These are phyloP conservation scores for Arthrocladium fulminans DNA, from an alignment of 2,329 filamentous ascomycete genomes.

Conservation along the genomic window DNA sequence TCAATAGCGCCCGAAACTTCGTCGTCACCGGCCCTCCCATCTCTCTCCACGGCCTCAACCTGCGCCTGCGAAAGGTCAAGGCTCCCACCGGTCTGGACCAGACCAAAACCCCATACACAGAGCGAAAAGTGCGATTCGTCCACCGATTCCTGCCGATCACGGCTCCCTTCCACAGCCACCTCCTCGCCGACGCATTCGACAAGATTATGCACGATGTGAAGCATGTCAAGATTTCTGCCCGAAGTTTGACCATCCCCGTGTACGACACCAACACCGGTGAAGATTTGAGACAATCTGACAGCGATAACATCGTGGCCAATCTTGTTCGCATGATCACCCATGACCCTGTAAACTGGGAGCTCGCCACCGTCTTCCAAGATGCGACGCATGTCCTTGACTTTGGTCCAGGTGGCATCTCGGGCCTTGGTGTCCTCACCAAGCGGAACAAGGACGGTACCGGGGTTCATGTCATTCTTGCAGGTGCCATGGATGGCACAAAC, in stretches of 20 bases:
- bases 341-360: slow-evolving; percentile 92
- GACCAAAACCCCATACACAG: slow-evolving; percentile 83
- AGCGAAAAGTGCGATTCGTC: slow-evolving; percentile 92
- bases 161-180: slow-evolving; percentile 95
- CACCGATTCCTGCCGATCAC: slow-evolving; percentile 97
- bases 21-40: slow-evolving; percentile 94
- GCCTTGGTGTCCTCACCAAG: slow-evolving; percentile 90
- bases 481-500: slow-evolving; percentile 83
- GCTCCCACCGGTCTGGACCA: slow-evolving; percentile 95
- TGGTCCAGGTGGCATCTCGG: slow-evolving; percentile 91
- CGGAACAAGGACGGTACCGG: slow-evolving; percentile 98
- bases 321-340: slow-evolving; percentile 89
- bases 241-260: slow-evolving; percentile 70
- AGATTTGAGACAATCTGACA: slow-evolving; percentile 63
- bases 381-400: slow-evolving; percentile 96
- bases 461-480: slow-evolving; percentile 89
- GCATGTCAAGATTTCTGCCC: slow-evolving; percentile 65
- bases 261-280: slow-evolving; percentile 84
- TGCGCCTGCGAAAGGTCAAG: slow-evolving; percentile 92
- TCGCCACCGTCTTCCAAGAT: slow-evolving; percentile 78
- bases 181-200: slow-evolving; percentile 71
- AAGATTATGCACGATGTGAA: slow-evolving; percentile 82
- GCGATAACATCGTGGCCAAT: slow-evolving; percentile 73
- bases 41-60: slow-evolving; percentile 90
- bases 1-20: slow-evolving; percentile 95